Evolutionary conservation across 1,284 basidiomycete genomes (phyloP).

Genomic region (Ceratobasidium sp.): DNA sequence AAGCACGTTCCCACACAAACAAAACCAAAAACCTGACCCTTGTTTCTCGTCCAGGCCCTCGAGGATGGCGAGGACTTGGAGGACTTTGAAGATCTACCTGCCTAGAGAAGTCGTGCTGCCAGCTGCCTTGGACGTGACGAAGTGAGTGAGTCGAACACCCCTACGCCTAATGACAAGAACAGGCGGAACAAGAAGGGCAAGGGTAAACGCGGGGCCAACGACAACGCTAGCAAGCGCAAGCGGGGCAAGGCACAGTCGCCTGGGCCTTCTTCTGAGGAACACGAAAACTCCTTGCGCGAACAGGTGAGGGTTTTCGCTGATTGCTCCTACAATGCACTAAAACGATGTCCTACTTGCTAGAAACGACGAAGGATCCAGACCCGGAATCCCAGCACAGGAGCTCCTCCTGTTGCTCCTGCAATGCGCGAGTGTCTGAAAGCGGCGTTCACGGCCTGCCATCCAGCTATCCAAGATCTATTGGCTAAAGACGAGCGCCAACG

Average conservation of each 20-base stretch:
- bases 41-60: constrained; percentile 67
- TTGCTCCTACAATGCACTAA: constrained; percentile 29
- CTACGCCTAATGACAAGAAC: constrained; percentile 29
- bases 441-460: constrained; percentile 83
- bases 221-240: constrained; percentile 69
- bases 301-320: constrained; percentile 60
- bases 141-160: constrained; percentile 58
- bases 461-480: constrained; percentile 80
- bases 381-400: constrained; percentile 54
- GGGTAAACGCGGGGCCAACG: constrained; percentile 42
- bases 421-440: constrained; percentile 84
- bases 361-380: constrained; percentile 78
- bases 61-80: constrained; percentile 78
- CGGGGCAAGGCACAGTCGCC: constrained; percentile 80
- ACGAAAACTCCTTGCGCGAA: constrained; percentile 76
- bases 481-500: constrained; percentile 81
- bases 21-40: background rate
- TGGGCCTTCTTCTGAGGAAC: constrained; percentile 75
- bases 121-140: constrained; percentile 49
- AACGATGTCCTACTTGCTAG: constrained; percentile 57
- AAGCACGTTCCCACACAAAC: constrained; percentile 50
- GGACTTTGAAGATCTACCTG: constrained; percentile 78
- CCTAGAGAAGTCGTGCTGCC: constrained; percentile 23
- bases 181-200: constrained; percentile 45
- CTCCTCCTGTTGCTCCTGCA: constrained; percentile 65